Conservation (phyloP, 2,329 filamentous ascomycete species). For the Pestalotiopsis sp. region DNA sequence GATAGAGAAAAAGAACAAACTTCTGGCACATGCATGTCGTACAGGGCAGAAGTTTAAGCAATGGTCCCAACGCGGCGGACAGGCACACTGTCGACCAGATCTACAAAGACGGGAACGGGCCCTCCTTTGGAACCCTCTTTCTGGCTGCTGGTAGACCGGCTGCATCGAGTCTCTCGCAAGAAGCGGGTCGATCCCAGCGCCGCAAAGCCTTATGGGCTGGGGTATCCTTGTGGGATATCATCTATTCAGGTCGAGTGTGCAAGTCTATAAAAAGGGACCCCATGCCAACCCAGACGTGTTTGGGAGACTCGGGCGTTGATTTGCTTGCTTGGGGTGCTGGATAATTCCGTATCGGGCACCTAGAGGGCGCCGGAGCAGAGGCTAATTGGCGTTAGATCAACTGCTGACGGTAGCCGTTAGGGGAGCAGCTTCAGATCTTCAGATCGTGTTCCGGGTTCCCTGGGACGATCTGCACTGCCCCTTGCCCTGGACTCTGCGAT, state of each 20-base stretch:
- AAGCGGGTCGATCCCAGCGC: background rate
- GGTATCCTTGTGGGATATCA: conserved; percentile 1
- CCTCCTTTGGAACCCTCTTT: background rate
- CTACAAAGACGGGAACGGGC: background rate
- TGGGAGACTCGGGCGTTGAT: background rate
- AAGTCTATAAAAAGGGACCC: conserved; percentile 12
- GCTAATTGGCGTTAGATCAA: conserved; percentile 1
- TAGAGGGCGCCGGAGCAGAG: background rate
- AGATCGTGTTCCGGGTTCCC: background rate
- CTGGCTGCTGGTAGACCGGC: background rate
- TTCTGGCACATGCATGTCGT: background rate
- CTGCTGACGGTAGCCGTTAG: background rate
- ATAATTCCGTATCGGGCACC: too few species aligned
- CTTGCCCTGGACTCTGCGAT: background rate
- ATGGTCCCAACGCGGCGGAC: background rate
- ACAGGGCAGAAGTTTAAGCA: background rate
- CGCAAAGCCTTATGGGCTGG: conserved; percentile 1
- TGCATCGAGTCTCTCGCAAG: conserved; percentile 7
- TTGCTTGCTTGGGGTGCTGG: too few species aligned
- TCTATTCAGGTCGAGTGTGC: background rate
- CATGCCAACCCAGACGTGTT: background rate
- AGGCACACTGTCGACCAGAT: background rate
- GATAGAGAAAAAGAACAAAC: background rate
- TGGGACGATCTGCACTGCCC: background rate
- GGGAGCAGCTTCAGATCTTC: background rate